Evolutionary conservation across 805 yeast species (phyloP), one percentile per base, ranked within the genome.

Genomic region (Schwanniomyces polymorphus): DNA sequence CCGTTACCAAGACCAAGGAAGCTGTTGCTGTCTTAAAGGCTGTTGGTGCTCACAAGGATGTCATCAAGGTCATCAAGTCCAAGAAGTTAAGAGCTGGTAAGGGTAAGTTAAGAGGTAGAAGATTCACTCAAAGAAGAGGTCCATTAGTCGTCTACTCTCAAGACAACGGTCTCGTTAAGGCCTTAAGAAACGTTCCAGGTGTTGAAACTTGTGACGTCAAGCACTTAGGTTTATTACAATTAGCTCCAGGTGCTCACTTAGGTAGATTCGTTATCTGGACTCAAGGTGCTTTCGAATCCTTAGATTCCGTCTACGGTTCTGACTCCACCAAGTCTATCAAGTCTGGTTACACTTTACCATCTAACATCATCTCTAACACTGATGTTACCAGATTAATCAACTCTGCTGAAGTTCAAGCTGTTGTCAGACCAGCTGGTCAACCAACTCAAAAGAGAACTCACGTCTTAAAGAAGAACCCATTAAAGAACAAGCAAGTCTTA

Each of bases 181-280:
- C 99, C 58, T 90, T 94, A 86, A 91, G 98, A 88, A 94, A 94
- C 89, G 81, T 94, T 63, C 99, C 99, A 79, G 99, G 99, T 88
- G 98, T 94, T 64, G 99, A 94, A 84, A 85, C 97, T 70, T 85
- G 92, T 68, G 81, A 85, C 75, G 99, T 94, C 67, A 80, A 86
- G 68, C 81, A 91, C 72, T 84, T 94, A 70, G 94, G 94, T 81
- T 83, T 94, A 68, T 86, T 94, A 75, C 98, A 92, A 84, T 88
- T 94, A 72, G 99, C 99, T 68, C 99, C 99, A 78, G 99, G 99
- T 87, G 96, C 98, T 74, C 99, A 94, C 85, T 82, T 94, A 70
- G 99, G 99, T 83, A 91, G 99, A 86, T 94, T 94, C 72, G 87
- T 94, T 72, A 90, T 94, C 90, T 94, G 99, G 99, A 91, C 99